Percentiles rank a stretch among this genome's conserved stretches.
These are phyloP conservation scores for Phytophthora megakarya DNA, from an alignment of 352 stramenopile species.

Conservation along the genomic window DNA sequence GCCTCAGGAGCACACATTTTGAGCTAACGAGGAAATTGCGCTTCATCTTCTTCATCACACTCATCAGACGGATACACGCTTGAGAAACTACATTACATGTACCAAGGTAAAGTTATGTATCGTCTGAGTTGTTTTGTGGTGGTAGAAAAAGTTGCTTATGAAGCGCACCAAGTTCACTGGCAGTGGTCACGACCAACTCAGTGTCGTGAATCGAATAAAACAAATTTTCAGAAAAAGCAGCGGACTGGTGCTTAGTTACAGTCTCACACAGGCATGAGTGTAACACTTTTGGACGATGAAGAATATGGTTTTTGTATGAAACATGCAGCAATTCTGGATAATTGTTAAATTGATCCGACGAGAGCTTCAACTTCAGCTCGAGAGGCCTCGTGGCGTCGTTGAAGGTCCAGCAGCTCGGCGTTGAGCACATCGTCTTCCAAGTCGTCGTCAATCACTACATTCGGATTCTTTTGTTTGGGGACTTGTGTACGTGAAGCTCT, in stretches of 20 bases:
- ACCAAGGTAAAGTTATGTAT: too few relatives aligned
- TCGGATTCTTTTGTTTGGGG: conserved; percentile 31
- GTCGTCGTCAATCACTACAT: conserved; percentile 61
- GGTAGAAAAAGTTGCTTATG: conserved; percentile 82
- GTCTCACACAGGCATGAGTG: conserved; percentile 82
- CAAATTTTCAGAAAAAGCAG: conserved; percentile 86
- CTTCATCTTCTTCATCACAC: conserved; percentile 12
- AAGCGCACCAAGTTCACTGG: conserved; percentile 90
- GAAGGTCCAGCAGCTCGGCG: conserved; percentile 68
- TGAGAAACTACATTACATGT: too few relatives aligned
- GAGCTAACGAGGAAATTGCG: conserved; percentile 51
- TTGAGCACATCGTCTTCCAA: conserved; percentile 64
- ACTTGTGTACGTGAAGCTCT: conserved; percentile 1
- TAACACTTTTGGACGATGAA: conserved; percentile 37
- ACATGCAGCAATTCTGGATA: too few relatives aligned
- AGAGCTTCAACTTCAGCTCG: conserved; percentile 76
- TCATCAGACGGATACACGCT: conserved; percentile 36
- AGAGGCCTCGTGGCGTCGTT: conserved; percentile 74
- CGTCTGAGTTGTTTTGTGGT: too few relatives aligned
- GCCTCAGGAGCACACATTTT: conserved; percentile 58
- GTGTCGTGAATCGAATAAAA: conserved; percentile 87
- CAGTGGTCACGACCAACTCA: conserved; percentile 71
- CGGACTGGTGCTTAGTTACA: conserved; percentile 88
- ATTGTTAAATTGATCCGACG: conserved; percentile 43
- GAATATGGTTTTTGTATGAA: too few relatives aligned